Evolutionary conservation across 2,329 filamentous ascomycete species (phyloP), one percentile per base, ranked within the genome.

Genomic region (Aspergillus vadensis): DNA sequence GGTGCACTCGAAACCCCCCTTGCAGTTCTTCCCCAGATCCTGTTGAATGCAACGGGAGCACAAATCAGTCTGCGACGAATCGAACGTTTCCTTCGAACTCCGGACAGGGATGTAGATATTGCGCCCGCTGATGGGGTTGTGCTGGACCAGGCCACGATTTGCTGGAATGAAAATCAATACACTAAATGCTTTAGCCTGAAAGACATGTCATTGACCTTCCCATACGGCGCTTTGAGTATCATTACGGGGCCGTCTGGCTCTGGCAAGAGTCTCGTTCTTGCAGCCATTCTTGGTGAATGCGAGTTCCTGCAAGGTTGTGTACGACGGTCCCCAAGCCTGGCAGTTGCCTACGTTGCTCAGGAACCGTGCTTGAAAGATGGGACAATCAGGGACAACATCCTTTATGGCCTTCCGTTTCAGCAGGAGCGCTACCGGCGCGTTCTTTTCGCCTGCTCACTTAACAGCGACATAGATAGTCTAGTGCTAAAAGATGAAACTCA

Each of bases 191-290:
- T 55, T 17, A 32, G 17, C 2, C 15, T 55, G n/a, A 19, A 30
- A 9, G 53, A 55, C 23, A 23, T 55, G 10, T 47, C 53, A 5
- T 41, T 55, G 7, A 30, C 43, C 1, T 55, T 55, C 23, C 53
- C 53, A 12, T 17, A 25, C 6, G 53, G 25, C 12, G 39, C 53
- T 8, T 21, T 55, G 21, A 55, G 53, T 41, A 44, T 55, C 3
- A 19, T 55, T 15, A 55, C 53, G 7, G 53, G 53, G 8, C 53
- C 53, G 1, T 55, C 53, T 9, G 53, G 53, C 38, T 55, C 53
- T 3, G 53, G 53, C 19, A 55, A 55, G 9, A 55, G 53, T 23
- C 53, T 55, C 23, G 43, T 55, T 23, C 53, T 55, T 17, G 53
- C 53, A 12, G 39, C 23, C 14, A 47, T 55, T 2, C 39, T 55